Conservation (phyloP, 345 rosid genomes). For the Eucalyptus camaldulensis region DNA sequence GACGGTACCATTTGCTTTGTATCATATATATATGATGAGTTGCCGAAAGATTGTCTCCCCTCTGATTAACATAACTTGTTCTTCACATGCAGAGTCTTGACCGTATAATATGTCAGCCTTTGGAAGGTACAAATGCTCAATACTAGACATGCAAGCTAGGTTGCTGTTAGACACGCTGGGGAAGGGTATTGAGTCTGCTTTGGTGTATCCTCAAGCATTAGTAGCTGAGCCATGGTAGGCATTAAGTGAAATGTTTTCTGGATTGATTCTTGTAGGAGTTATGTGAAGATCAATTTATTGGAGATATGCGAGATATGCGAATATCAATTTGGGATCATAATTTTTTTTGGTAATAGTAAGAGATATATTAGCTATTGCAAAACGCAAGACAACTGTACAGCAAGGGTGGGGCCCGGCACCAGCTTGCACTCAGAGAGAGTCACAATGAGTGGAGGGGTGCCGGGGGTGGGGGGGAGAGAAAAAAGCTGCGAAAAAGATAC, state of each 20-base stretch:
- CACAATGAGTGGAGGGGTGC: too few species aligned
- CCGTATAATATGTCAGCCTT: conserved; percentile 77
- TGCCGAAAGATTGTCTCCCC: not conserved
- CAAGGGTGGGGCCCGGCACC: too few species aligned
- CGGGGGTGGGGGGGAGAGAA: too few species aligned
- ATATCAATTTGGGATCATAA: too few species aligned
- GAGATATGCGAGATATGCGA: too few species aligned
- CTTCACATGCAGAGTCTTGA: conserved; percentile 71
- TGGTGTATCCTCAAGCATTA: conserved; percentile 80
- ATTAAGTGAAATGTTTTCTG: conserved; percentile 50
- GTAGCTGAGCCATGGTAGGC: conserved; percentile 88
- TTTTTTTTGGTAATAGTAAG: too few species aligned
- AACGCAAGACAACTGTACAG: too few species aligned
- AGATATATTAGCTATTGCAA: too few species aligned
- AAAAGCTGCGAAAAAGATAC: too few species aligned
- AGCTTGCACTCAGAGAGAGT: too few species aligned
- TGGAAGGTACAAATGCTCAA: conserved; percentile 97
- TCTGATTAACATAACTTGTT: not conserved
- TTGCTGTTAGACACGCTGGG: conserved; percentile 92
- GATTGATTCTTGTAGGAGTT: conserved; percentile 13
- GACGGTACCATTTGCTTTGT: not conserved
- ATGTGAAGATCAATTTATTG: too few species aligned
- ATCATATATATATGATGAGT: not conserved
- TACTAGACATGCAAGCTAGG: conserved; percentile 96
- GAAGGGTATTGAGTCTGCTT: conserved; percentile 93